Conservation (phyloP, 441 rosid species). For the Gossypium davidsonii region DNA sequence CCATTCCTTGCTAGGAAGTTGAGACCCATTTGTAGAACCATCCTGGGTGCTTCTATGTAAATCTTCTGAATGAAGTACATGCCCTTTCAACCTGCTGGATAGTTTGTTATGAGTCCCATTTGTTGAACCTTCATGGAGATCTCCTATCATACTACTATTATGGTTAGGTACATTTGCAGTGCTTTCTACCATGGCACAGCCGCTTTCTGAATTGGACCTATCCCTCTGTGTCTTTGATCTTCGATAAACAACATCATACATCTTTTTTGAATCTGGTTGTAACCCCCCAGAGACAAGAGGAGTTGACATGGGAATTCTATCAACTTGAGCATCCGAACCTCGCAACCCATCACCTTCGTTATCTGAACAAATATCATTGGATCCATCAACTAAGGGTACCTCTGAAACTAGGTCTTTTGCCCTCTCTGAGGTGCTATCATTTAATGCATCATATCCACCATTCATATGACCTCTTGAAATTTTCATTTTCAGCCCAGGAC, state of each 20-base stretch:
- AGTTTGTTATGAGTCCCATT: slow-evolving; percentile 33
- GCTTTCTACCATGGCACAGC: slow-evolving; percentile 34
- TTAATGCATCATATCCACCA: slow-evolving; percentile 27
- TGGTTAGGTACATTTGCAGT: slow-evolving; percentile 39
- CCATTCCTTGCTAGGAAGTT: slow-evolving; percentile 52
- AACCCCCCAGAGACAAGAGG: slow-evolving; percentile 28
- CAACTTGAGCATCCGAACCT: slow-evolving; percentile 33
- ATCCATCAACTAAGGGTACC: slow-evolving; percentile 20
- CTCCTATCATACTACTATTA: slow-evolving; percentile 28
- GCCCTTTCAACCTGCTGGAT: slow-evolving; percentile 33
- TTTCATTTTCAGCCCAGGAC: slow-evolving; percentile 27
- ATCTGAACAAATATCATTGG: slow-evolving; percentile 26
- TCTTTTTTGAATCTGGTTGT: slow-evolving; percentile 45
- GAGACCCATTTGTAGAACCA: slow-evolving; percentile 32
- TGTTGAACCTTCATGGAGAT: slow-evolving; percentile 32
- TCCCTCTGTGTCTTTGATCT: slow-evolving; percentile 58
- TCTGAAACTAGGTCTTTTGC: slow-evolving; percentile 24
- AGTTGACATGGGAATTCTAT: slow-evolving; percentile 24
- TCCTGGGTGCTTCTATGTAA: slow-evolving; percentile 16
- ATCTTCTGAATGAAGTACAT: slow-evolving; percentile 36
- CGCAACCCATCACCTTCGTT: slow-evolving; percentile 19
- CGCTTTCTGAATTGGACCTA: slow-evolving; percentile 35
- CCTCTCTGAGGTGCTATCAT: slow-evolving; percentile 25
- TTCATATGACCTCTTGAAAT: slow-evolving; percentile 26
- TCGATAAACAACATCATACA: slow-evolving; percentile 73